These are phyloP conservation scores for Penicillium aurantiogriseum DNA, from an alignment of 2,329 filamentous ascomycete genomes.

Conservation along the genomic window DNA sequence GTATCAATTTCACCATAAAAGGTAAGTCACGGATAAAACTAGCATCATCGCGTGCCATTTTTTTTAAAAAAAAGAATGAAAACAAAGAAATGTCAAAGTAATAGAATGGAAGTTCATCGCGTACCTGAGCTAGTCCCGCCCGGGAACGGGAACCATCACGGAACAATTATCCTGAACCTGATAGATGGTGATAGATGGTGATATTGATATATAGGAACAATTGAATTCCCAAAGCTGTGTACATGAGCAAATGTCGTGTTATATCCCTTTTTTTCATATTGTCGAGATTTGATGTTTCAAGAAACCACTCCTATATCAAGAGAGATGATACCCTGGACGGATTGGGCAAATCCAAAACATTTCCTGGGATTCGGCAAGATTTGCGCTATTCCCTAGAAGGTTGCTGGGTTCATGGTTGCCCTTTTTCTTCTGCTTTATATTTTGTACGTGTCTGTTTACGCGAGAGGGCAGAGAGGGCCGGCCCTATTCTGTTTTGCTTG, in stretches of 20 bases:
- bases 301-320: too few relatives aligned
- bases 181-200: neutral
- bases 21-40: constrained; percentile 15
- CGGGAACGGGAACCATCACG: constrained; percentile 6
- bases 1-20: constrained; percentile 20
- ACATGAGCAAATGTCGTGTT: neutral
- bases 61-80: neutral
- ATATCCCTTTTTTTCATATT: neutral
- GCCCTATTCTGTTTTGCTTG: constrained; percentile 13
- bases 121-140: constrained; percentile 18
- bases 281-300: neutral
- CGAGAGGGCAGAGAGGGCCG: constrained; percentile 12
- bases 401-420: neutral
- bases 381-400: neutral
- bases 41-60: constrained; percentile 17
- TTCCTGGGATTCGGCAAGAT: neutral
- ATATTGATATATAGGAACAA: neutral
- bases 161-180: neutral
- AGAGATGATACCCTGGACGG: neutral
- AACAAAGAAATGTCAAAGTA: neutral
- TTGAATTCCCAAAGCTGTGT: neutral
- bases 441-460: neutral
- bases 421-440: neutral
- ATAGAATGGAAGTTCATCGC: neutral
- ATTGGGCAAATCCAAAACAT: neutral